Percentiles rank a stretch among this genome's conserved stretches.
phyloP scores from a whole-genome alignment of 169 alveolate genomes.

The Eimeria praecox region DNA sequence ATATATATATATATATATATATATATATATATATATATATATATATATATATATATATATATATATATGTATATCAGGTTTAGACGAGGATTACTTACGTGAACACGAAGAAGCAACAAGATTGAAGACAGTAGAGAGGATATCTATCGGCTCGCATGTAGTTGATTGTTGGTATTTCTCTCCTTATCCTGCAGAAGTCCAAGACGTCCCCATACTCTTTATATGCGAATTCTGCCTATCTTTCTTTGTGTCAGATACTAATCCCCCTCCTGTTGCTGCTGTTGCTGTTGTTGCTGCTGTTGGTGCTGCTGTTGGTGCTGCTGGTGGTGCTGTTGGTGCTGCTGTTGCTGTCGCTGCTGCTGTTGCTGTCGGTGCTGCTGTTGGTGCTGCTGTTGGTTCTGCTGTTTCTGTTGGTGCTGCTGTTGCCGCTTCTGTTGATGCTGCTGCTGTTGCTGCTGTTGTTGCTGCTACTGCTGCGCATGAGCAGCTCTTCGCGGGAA shows the following conservation, averaged over 20 bases:
- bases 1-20: not conserved
- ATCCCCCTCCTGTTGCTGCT: constrained; percentile 39
- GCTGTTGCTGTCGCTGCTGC: not conserved
- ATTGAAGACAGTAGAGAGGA: constrained; percentile 94
- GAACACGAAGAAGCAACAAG: constrained; percentile 98
- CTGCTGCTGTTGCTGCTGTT: too few species aligned
- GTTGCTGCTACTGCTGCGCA: too few species aligned
- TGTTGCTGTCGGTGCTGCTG: not conserved
- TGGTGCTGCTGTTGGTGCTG: constrained; percentile 56
- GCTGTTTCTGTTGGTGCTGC: constrained; percentile 41
- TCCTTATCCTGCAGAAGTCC: constrained; percentile 98
- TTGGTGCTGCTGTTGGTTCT: not conserved
- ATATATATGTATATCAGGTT: constrained; percentile 86
- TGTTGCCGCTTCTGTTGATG: too few species aligned
- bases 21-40: not conserved
- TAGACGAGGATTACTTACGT: constrained; percentile 95
- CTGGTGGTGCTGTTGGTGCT: not conserved
- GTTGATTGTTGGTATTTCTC: constrained; percentile 99
- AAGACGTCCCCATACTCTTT: constrained; percentile 94
- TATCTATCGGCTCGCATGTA: constrained; percentile 95
- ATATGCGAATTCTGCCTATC: constrained; percentile 98
- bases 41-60: not conserved
- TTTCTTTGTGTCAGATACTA: constrained; percentile 88
- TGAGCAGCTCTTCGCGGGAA: too few species aligned
- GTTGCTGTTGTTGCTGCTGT: constrained; percentile 24